Evolutionary conservation across 164 flowering plant genomes (phyloP), one percentile per base, ranked within the genome.

Genomic region (Vitis riparia): DNA sequence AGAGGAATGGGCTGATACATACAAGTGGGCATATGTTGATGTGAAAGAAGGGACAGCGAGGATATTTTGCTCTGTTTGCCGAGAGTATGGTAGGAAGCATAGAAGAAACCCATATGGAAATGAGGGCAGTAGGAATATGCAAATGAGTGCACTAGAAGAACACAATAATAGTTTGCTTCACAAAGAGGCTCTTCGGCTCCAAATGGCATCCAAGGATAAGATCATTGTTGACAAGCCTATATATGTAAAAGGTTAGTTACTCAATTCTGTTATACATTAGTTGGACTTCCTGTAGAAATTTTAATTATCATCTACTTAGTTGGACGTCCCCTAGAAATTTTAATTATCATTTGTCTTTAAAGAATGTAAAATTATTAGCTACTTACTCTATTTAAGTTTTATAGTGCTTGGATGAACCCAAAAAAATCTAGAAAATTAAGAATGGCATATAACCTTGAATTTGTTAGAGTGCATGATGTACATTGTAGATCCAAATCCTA

Each of bases 1-100:
- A 81, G 98, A 96, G 82, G 98, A 96, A 76, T 96, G 99, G 99
- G 99, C 99, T 16, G 99, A 96, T 78, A 93, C 97, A 1, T 96
- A 96, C 76, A 93, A 92, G 69, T 96, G 99, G 99, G 98, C 98
- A 16, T 93, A 86, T 80, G 97, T 93, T 51, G 97, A 94, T 83
- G 81, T 92, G 61, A 87, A 87, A 74, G 99, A 96, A 55, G 99
- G 93, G 37, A 91, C 97, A 3, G 86, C 99, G 0, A 90, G 99
- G 79, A 96, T 96, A 71, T 96, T 96, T 66, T 96, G 99, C 72
- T 93, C 98, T 63, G 88, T 93, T 16, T 96, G 98, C 68, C 83
- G 87, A 73, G 98, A 93, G 65, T 96, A 91, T 80, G 99, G 98
- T 47, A 83, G 99, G 77, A 96, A 92, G 79, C 99, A 96, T 73